phyloP scores from a whole-genome alignment of 768 basidiomycete genomes.

The Lactarius akahatsu region DNA sequence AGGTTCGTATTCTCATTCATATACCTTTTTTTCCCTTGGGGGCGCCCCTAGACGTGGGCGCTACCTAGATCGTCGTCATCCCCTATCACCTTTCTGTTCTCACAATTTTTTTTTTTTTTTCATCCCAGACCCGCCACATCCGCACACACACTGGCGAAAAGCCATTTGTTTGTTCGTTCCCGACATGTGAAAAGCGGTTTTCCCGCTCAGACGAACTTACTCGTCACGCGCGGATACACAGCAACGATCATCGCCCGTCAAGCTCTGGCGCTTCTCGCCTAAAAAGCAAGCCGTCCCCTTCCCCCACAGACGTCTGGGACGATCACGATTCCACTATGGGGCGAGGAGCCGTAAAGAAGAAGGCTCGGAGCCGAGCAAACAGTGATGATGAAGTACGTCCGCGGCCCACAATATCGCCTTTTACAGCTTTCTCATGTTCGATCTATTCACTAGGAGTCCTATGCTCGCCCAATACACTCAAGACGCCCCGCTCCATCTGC shows the following conservation, averaged over 20 bases:
- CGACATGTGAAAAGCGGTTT: constrained; percentile 97
- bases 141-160: constrained; percentile 99
- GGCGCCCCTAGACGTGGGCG: neutral
- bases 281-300: constrained; percentile 17
- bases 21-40: constrained; percentile 24
- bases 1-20: constrained; percentile 50
- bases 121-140: constrained; percentile 86
- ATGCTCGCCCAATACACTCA: constrained; percentile 38
- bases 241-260: constrained; percentile 47
- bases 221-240: constrained; percentile 92
- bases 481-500: constrained; percentile 22
- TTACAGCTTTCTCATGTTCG: constrained; percentile 20
- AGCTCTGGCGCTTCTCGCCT: constrained; percentile 7
- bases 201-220: constrained; percentile 98
- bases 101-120: neutral
- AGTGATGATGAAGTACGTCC: constrained; percentile 78
- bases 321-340: constrained; percentile 18
- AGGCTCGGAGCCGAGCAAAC: constrained; percentile 74
- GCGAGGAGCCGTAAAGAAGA: constrained; percentile 35
- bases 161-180: constrained; percentile 88
- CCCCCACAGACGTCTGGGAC: constrained; percentile 25
- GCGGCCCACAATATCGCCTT: neutral
- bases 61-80: constrained; percentile 13
- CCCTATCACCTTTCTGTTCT: neutral
- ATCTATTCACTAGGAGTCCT: constrained; percentile 36